A percentile compares a stretch with the other conserved stretches of the same genome.
Evolutionary conservation across 108 stramenopile genomes (phyloP).

Genomic region (Skeletonema marinoi): DNA sequence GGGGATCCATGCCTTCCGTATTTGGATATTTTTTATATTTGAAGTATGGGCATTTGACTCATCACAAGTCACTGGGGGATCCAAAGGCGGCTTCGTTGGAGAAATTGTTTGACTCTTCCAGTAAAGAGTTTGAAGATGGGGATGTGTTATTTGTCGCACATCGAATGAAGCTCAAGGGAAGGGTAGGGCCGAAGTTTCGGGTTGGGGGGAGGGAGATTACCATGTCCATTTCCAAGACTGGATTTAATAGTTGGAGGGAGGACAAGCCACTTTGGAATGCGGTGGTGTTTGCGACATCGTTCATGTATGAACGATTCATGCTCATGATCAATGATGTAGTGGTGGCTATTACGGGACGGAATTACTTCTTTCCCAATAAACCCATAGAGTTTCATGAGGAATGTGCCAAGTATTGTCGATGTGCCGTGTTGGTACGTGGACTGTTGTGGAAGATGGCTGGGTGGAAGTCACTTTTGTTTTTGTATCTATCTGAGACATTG

Average conservation of each 20-base stretch:
- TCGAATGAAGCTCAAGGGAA: conserved; percentile 76
- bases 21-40: conserved; percentile 84
- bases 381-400: conserved; percentile 67
- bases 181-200: conserved; percentile 60
- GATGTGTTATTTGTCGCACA: conserved; percentile 83
- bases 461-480: conserved; percentile 68
- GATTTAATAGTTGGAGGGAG: conserved; percentile 63
- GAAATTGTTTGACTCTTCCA: conserved; percentile 63
- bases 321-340: conserved; percentile 71
- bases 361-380: conserved; percentile 83
- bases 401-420: conserved; percentile 68
- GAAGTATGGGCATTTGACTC: conserved; percentile 74
- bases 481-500: conserved; percentile 71
- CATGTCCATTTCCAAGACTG: conserved; percentile 65
- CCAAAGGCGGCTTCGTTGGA: conserved; percentile 46
- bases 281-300: conserved; percentile 55
- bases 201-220: conserved; percentile 35
- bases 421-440: conserved; percentile 51
- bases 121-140: conserved; percentile 78
- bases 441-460: conserved; percentile 51
- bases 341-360: conserved; percentile 65
- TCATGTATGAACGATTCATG: conserved; percentile 70
- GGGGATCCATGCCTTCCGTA: conserved; percentile 70
- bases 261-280: conserved; percentile 53
- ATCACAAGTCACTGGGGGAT: conserved; percentile 73